A percentile compares a stretch with the other conserved stretches of the same genome.
phyloP scores from a whole-genome alignment of 2,329 filamentous ascomycete genomes.

The Aspergillus jensenii region DNA sequence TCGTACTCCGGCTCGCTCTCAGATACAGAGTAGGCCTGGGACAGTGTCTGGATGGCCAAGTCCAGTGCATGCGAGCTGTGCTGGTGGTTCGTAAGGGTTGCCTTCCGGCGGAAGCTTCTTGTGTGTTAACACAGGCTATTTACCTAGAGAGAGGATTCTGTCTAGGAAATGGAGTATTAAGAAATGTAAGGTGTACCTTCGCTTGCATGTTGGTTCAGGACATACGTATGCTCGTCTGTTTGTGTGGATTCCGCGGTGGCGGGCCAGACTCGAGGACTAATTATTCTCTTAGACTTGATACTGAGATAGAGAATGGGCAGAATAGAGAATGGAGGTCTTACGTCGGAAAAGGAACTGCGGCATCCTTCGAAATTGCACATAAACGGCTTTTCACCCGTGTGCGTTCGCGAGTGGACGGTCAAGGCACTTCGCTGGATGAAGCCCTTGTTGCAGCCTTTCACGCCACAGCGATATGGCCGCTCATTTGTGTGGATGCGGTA shows the following conservation, averaged over 20 bases:
- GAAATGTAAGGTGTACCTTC: conserved; percentile 27
- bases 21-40: conserved; percentile 34
- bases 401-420: conserved; percentile 46
- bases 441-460: conserved; percentile 47
- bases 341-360: conserved; percentile 46
- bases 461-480: conserved; percentile 47
- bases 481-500: conserved; percentile 51
- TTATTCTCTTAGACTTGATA: conserved; percentile 7
- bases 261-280: conserved; percentile 42
- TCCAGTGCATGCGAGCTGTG: conserved; percentile 38
- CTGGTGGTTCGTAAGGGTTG: conserved; percentile 43
- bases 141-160: background rate
- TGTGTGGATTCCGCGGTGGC: conserved; percentile 41
- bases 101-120: conserved; percentile 41
- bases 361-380: conserved; percentile 44
- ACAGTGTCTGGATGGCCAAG: conserved; percentile 32
- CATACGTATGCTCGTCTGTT: conserved; percentile 42
- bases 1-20: conserved; percentile 33
- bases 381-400: conserved; percentile 47
- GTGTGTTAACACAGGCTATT: no score
- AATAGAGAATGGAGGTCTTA: conserved; percentile 22
- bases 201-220: conserved; percentile 40
- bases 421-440: conserved; percentile 50
- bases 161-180: background rate
- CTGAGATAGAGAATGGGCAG: background rate